Percentiles rank a stretch among this genome's conserved stretches.
Evolutionary conservation across 2,329 filamentous ascomycete genomes (phyloP).

Genomic region (Thelonectria rubi): DNA sequence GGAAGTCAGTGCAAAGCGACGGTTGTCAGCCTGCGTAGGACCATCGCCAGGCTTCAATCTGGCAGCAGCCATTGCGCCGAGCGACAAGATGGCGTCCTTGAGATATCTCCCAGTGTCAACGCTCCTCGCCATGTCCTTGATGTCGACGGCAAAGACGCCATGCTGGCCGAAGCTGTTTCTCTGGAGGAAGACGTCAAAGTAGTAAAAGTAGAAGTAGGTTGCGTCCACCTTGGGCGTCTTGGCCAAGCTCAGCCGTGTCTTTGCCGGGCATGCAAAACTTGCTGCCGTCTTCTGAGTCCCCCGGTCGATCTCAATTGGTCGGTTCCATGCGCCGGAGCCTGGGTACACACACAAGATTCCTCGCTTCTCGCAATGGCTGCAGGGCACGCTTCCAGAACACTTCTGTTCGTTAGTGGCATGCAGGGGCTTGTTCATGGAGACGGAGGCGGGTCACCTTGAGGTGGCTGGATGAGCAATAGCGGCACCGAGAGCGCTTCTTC

Average conservation of each 20-base stretch:
- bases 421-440: no score
- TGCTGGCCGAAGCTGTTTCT: conserved; percentile 42
- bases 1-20: conserved; percentile 31
- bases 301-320: conserved; percentile 37
- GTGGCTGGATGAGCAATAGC: conserved; percentile 45
- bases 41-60: conserved; percentile 27
- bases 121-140: conserved; percentile 35
- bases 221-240: conserved; percentile 26
- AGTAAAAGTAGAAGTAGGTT: conserved; percentile 36
- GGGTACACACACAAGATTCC: conserved; percentile 37
- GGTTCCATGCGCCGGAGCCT: not conserved
- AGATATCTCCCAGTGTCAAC: conserved; percentile 32
- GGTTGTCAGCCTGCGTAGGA: not conserved
- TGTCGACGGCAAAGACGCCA: conserved; percentile 20
- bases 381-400: conserved; percentile 48
- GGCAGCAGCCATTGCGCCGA: conserved; percentile 46
- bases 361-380: conserved; percentile 43
- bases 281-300: conserved; percentile 22
- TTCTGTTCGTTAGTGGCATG: conserved; percentile 17
- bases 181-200: conserved; percentile 44
- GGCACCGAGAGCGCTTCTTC: conserved; percentile 45
- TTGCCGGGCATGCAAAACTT: not conserved
- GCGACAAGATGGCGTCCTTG: conserved; percentile 42
- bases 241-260: not conserved
- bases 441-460: conserved; percentile 42